A percentile compares a stretch with the other conserved stretches of the same genome.
Conservation (phyloP, 305 asterid species). For the Coffea humblotiana region DNA sequence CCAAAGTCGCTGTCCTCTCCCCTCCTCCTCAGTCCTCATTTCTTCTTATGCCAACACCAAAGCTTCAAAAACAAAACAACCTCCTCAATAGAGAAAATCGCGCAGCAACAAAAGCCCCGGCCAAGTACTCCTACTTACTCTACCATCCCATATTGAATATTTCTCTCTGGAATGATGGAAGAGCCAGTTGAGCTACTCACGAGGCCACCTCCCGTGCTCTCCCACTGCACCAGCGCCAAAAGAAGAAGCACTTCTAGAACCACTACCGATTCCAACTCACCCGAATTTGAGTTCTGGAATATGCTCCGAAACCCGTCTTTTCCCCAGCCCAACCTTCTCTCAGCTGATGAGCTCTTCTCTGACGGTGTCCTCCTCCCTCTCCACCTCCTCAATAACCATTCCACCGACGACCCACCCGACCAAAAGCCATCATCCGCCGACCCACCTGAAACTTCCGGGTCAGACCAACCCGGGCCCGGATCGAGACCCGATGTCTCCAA, state of each 20-base stretch:
- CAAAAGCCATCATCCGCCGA: not conserved
- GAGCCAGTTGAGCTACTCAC: slow-evolving; percentile 26
- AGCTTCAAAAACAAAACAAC: no score
- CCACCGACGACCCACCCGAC: slow-evolving; percentile 21
- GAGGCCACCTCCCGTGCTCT: slow-evolving; percentile 33
- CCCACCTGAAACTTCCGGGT: slow-evolving; percentile 31
- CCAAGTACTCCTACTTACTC: no score
- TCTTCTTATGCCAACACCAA: no score
- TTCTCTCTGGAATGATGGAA: slow-evolving; percentile 30
- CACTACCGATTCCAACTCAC: slow-evolving; percentile 44
- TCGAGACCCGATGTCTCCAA: slow-evolving; percentile 19
- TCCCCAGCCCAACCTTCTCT: slow-evolving; percentile 62
- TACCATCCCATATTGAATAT: no score
- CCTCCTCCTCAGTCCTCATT: no score
- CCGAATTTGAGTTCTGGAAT: slow-evolving; percentile 87
- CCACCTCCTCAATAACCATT: slow-evolving; percentile 42
- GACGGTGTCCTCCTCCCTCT: slow-evolving; percentile 83
- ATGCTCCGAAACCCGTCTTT: slow-evolving; percentile 59
- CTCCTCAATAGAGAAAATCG: no score
- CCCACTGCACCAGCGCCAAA: slow-evolving; percentile 54
- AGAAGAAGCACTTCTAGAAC: slow-evolving; percentile 32
- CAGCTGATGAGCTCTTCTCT: slow-evolving; percentile 92
- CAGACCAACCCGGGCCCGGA: slow-evolving; percentile 28
- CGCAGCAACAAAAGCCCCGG: no score
- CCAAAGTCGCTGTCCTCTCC: no score